A percentile compares a stretch with the other conserved stretches of the same genome.
Conservation (phyloP, 2,329 filamentous ascomycete genomes). For the Talaromyces sp. region DNA sequence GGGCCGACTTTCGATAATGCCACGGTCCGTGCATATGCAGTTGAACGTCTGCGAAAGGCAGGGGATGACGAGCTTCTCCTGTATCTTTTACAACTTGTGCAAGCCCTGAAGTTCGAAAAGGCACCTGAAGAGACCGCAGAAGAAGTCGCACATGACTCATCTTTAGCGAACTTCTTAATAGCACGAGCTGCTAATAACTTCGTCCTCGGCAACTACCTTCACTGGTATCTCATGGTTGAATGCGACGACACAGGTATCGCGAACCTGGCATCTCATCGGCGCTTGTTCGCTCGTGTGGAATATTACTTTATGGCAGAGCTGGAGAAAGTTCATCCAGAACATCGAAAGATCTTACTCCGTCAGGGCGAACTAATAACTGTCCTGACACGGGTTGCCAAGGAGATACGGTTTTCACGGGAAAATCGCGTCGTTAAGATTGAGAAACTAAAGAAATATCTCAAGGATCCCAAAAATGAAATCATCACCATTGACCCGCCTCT, state of each 20-base stretch:
- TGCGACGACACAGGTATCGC: slow-evolving; percentile 77
- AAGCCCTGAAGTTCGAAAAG: slow-evolving; percentile 90
- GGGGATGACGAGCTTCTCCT: slow-evolving; percentile 87
- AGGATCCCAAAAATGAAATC: slow-evolving; percentile 87
- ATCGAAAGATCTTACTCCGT: slow-evolving; percentile 69
- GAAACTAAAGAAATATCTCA: slow-evolving; percentile 74
- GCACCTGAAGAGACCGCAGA: slow-evolving; percentile 59
- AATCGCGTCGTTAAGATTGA: slow-evolving; percentile 77
- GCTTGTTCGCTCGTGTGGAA: slow-evolving; percentile 86
- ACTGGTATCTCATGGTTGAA: slow-evolving; percentile 99
- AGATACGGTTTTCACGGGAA: slow-evolving; percentile 75
- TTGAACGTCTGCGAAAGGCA: slow-evolving; percentile 83
- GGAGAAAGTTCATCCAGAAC: slow-evolving; percentile 66
- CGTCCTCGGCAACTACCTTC: slow-evolving; percentile 86
- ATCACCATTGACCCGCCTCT: slow-evolving; percentile 76
- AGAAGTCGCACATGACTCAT: slow-evolving; percentile 67
- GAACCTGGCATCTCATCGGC: slow-evolving; percentile 68
- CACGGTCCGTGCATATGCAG: slow-evolving; percentile 84
- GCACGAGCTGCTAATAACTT: slow-evolving; percentile 82
- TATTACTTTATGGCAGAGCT: slow-evolving; percentile 94
- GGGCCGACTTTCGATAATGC: slow-evolving; percentile 88
- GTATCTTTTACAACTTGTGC: slow-evolving; percentile 89
- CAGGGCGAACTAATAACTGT: slow-evolving; percentile 88
- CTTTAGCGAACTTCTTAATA: slow-evolving; percentile 83
- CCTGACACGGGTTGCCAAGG: slow-evolving; percentile 80